These are phyloP conservation scores for Macrocybe gigantea DNA, from an alignment of 768 basidiomycete species.

Conservation along the genomic window DNA sequence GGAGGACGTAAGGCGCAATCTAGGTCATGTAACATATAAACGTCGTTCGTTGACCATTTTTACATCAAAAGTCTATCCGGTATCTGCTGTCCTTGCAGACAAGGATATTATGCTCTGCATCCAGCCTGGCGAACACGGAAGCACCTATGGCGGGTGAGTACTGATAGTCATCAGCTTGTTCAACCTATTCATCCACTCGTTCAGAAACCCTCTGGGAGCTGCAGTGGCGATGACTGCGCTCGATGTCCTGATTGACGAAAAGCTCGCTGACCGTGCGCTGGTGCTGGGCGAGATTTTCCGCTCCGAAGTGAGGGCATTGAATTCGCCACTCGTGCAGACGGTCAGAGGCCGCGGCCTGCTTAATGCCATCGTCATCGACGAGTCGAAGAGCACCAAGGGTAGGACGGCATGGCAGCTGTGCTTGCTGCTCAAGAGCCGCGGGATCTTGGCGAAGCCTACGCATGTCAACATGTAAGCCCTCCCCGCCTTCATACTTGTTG, in stretches of 20 bases:
- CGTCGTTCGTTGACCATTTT: no score
- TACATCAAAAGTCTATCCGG: conserved; percentile 71
- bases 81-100: conserved; percentile 90
- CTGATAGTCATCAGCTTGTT: neutral
- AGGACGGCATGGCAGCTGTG: conserved; percentile 96
- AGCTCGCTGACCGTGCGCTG: conserved; percentile 75
- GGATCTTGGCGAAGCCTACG: conserved; percentile 93
- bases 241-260: conserved; percentile 85
- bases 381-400: conserved; percentile 67
- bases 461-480: conserved; percentile 83
- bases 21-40: conserved; percentile 1
- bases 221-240: conserved; percentile 95
- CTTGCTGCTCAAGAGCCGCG: conserved; percentile 83
- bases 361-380: conserved; percentile 93
- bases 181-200: neutral
- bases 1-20: conserved; percentile 69
- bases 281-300: conserved; percentile 82
- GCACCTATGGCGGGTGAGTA: conserved; percentile 87
- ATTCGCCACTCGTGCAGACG: conserved; percentile 64
- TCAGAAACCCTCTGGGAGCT: conserved; percentile 88
- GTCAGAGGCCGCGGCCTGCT: conserved; percentile 87
- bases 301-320: conserved; percentile 46
- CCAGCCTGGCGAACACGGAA: conserved; percentile 91
- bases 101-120: conserved; percentile 94
- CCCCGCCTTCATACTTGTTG: neutral